A percentile compares a stretch with the other conserved stretches of the same genome.
These are phyloP conservation scores for Chalciporus pseudorubinellus DNA, from an alignment of 768 basidiomycete genomes.

Conservation along the genomic window DNA sequence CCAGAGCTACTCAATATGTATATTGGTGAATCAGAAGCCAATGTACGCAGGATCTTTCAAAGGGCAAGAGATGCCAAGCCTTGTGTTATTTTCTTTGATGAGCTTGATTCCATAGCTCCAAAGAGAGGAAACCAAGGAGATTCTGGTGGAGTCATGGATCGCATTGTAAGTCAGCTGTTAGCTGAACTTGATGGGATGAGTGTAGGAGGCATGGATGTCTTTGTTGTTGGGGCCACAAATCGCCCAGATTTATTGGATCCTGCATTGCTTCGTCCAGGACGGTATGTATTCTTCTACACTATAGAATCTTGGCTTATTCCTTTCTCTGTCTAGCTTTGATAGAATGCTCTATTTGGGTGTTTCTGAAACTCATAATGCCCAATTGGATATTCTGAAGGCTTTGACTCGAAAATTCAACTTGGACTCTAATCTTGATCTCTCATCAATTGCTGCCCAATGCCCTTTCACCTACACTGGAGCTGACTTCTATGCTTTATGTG, in stretches of 20 bases:
- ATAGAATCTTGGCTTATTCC: neutral
- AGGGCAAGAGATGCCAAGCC: slow-evolving; percentile 88
- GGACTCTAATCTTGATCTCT: slow-evolving; percentile 62
- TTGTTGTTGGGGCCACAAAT: slow-evolving; percentile 96
- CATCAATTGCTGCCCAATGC: slow-evolving; percentile 63
- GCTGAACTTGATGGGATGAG: slow-evolving; percentile 94
- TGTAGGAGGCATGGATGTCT: slow-evolving; percentile 67
- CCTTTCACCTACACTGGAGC: slow-evolving; percentile 96
- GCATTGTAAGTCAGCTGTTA: slow-evolving; percentile 91
- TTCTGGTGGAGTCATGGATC: slow-evolving; percentile 97
- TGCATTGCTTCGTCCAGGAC: slow-evolving; percentile 83
- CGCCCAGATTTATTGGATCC: slow-evolving; percentile 90
- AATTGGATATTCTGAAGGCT: slow-evolving; percentile 83
- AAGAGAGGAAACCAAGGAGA: slow-evolving; percentile 95
- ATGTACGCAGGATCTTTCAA: slow-evolving; percentile 91
- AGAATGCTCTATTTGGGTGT: slow-evolving; percentile 94
- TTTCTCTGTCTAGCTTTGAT: slow-evolving; percentile 68
- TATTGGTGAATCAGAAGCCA: slow-evolving; percentile 97
- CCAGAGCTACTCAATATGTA: slow-evolving; percentile 98
- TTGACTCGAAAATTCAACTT: slow-evolving; percentile 91
- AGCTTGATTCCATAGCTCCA: slow-evolving; percentile 91
- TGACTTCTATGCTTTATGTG: slow-evolving; percentile 96
- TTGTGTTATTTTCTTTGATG: slow-evolving; percentile 96
- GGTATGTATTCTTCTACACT: slow-evolving; percentile 44
- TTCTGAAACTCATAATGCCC: slow-evolving; percentile 81